Evolutionary conservation across 306 rosid species (phyloP).

Genomic region (Trifolium dubium): DNA sequence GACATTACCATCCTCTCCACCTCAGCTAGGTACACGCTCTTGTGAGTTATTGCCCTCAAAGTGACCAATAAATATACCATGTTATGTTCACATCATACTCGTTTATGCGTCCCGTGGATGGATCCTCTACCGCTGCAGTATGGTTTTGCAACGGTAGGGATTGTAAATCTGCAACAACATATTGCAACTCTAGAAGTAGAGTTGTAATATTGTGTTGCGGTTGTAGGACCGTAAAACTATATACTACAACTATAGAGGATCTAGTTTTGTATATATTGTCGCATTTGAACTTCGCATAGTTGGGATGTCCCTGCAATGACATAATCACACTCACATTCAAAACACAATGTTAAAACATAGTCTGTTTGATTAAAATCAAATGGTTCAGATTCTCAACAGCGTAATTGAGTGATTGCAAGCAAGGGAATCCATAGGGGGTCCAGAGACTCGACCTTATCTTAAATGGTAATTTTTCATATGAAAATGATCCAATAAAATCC

Average conservation of each 20-base stretch:
- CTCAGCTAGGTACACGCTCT: constrained; percentile 18
- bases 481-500: constrained; percentile 34
- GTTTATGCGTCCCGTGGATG: neutral
- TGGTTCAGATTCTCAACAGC: neutral
- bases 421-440: neutral
- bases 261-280: neutral
- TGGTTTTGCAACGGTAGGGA: neutral
- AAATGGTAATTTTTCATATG: constrained; percentile 40
- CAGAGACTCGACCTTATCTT: constrained; percentile 45
- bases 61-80: constrained; percentile 24
- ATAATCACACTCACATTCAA: neutral
- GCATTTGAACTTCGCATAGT: neutral
- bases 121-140: neutral
- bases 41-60: constrained; percentile 30
- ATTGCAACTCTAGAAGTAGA: too few species aligned
- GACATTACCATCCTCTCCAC: constrained; percentile 37
- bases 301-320: neutral
- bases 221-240: neutral
- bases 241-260: neutral
- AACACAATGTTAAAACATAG: neutral
- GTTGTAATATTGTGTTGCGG: neutral
- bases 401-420: neutral
- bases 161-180: too few species aligned
- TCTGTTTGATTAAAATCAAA: neutral
- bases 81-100: neutral